phyloP scores from a whole-genome alignment of 805 yeast species.

The Zygotorulaspora sp. region DNA sequence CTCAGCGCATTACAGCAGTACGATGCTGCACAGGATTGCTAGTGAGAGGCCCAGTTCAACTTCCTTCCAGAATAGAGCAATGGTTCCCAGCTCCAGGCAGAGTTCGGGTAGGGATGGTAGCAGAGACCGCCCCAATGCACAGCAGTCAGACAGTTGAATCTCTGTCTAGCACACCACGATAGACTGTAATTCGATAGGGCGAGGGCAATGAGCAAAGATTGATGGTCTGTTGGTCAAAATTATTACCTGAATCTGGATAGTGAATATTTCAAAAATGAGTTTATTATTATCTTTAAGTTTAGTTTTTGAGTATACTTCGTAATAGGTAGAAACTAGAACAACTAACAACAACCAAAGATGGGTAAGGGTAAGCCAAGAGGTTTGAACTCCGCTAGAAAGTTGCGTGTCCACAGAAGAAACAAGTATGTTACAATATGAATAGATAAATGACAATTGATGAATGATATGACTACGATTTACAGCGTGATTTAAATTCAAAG shows the following conservation, averaged over 20 bases:
- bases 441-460: constrained; percentile 2
- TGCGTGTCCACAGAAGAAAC: constrained; percentile 99
- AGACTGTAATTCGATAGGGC: too few relatives aligned
- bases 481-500: too few relatives aligned
- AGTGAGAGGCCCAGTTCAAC: too few relatives aligned
- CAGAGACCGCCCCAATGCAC: too few relatives aligned
- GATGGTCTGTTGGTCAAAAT: constrained; percentile 1
- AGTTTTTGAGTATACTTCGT: neutral
- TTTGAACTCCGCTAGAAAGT: constrained; percentile 99
- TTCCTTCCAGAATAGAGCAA: too few relatives aligned
- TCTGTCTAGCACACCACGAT: too few relatives aligned
- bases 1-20: too few relatives aligned
- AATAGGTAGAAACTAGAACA: constrained; percentile 8
- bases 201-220: constrained; percentile 2
- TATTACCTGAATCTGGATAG: neutral
- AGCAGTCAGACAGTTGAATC: too few relatives aligned
- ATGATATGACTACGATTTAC: neutral
- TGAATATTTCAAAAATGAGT: neutral
- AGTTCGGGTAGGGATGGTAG: too few relatives aligned
- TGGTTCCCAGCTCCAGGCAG: too few relatives aligned
- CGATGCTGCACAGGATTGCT: too few relatives aligned
- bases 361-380: constrained; percentile 99
- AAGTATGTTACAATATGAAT: constrained; percentile 45
- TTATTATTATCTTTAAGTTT: neutral
- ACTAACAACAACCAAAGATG: constrained; percentile 51